Base-by-base conservation (phyloP, 2,329 filamentous ascomycete genomes). In the Anisogramma anomala region DNA sequence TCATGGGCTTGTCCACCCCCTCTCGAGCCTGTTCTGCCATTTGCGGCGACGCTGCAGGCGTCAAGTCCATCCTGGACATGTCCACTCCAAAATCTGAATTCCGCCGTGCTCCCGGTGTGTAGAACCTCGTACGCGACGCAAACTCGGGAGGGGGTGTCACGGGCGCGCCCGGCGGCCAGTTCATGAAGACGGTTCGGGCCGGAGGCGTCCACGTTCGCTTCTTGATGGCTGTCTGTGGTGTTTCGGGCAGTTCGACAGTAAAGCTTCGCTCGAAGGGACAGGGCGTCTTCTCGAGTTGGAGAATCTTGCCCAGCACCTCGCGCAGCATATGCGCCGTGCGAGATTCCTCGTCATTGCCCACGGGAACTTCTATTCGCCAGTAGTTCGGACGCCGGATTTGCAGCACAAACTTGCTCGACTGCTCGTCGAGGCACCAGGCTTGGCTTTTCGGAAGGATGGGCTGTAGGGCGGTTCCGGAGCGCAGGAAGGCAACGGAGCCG, bases 391-490 rank as follows among this genome's bases (percentile, higher is more conserved):
- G 76, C 17, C 86, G 72, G 49, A 93, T 85, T 49, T 88, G 82
- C 45, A 95, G 65, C n/a, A 94, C 82, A 51, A 94, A 94, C 51
- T 80, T 74, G 59, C 68, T 86, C 30, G 82, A 82, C 42, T 79
- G 73, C 43, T 85, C 82, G 58, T 93, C 84, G 23, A 95, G 82
- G 58, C 84, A 93, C 88, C 88, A 95, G 56, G 84, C 93, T 60
- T 94, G 87, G 44, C 86, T 93, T 58, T 85, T 85, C 18, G 84
- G 85, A 39, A 95, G 65, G 48, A 95, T 91, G 9, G 88, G 83
- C 53, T 91, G 84, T 14, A 94, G 71, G 13, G 88, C 80, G 41
- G 77, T 78, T 45, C 84, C 84, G 49, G 86, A 94, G 59, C 83
- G 89, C 8, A 95, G 69, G 54, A 94, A 95, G 10, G 85, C 84